Evolutionary conservation across 345 rosid genomes (phyloP).

Genomic region (Eutrema yunnanense): DNA sequence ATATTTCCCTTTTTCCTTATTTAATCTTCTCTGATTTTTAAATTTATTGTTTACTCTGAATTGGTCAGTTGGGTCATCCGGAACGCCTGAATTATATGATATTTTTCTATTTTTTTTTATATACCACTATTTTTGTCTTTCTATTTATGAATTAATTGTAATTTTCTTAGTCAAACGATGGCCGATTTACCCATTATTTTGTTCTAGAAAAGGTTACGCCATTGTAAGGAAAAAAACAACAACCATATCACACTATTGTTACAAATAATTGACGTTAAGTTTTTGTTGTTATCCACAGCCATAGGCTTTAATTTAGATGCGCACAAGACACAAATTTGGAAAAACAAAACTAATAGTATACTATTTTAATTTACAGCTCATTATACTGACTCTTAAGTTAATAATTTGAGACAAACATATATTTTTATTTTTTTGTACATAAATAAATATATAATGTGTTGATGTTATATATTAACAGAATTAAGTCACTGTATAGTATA

Average conservation of each 20-base stretch:
- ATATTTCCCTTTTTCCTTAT: not conserved
- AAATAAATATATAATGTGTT: not conserved
- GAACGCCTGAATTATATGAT: conserved; percentile 60
- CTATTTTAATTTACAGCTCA: conserved; percentile 16
- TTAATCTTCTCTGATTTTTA: conserved; percentile 6
- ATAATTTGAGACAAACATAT: not conserved
- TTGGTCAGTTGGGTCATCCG: conserved; percentile 57
- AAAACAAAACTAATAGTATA: not conserved
- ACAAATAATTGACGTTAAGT: conserved; percentile 11
- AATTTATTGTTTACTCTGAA: conserved; percentile 35
- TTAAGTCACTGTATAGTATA: not conserved
- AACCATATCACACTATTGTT: conserved; percentile 4
- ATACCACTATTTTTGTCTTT: not conserved
- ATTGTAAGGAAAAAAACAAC: not conserved
- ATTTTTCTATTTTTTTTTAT: not conserved
- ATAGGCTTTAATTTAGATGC: conserved; percentile 19
- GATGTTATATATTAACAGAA: not conserved
- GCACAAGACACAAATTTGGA: conserved; percentile 1
- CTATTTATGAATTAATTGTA: conserved; percentile 14
- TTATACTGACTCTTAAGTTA: not conserved
- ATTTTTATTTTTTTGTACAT: no score
- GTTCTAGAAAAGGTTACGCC: conserved; percentile 11
- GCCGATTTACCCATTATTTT: conserved; percentile 12
- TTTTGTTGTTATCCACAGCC: conserved; percentile 21
- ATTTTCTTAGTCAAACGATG: conserved; percentile 22